Base-by-base conservation (phyloP, 305 asterid genomes). In the Fraxinus velutina region DNA sequence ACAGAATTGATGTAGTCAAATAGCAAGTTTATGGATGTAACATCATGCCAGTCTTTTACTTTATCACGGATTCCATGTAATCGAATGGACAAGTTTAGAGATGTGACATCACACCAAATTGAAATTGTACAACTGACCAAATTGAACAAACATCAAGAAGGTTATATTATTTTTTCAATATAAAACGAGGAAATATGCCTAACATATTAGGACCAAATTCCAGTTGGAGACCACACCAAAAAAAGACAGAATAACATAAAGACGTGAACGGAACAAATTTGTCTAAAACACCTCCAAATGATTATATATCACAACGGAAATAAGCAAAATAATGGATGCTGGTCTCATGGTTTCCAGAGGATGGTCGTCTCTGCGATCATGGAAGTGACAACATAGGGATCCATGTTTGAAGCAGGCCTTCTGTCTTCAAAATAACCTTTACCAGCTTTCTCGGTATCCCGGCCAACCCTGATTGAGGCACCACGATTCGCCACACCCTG, bases 401-500 rank as follows among this genome's bases (percentile, higher is more conserved):
- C 97, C 94, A 91, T 89, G 81, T 92, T 92, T 3, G 95, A 92
- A 2, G 97, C 94, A 0, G 97, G 97, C 88, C 95, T 87, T 73
- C 97, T 78, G 62, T 92, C 95, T 85, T 91, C 97, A 5, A 92
- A 92, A 21, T 92, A 92, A 0, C 95, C 97, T 71, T 91, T 91
- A 1, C 95, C 95, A 0, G 74, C 91, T 83, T 87, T 83, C 90
- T 92, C 97, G 5, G 96, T 93, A 5, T 93, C 98, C 88, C 98
- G 81, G 12, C 98, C 97, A 0, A 93, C 93, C 84, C 98, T 84
- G 47, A 93, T 87, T 1, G 98, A 93, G 5, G 98, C 97, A 73
- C 98, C 96, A 6, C 97, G 93, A 60, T 93, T 90, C 0, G 98
- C 98, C 78, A 93, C 96, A 0, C 97, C 98, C 98, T 93, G 78